Base-by-base conservation (phyloP, 768 basidiomycete species). In the Leucocoprinus leucothites region DNA sequence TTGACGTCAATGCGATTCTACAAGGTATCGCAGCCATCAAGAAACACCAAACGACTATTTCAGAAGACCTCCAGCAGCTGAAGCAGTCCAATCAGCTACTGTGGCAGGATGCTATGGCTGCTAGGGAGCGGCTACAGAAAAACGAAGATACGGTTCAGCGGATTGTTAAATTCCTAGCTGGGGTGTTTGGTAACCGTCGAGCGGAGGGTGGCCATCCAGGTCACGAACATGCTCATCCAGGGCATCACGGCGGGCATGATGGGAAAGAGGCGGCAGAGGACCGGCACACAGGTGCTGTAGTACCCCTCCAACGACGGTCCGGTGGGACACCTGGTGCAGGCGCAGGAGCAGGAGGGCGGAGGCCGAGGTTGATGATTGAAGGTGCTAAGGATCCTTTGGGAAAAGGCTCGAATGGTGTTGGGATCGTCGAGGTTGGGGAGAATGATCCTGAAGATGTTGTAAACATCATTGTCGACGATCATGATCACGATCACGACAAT, bases 61-160 rank as follows among this genome's bases (percentile, higher is more conserved):
- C 91, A 3, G 74, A 86, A 0, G 94, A 99, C 61, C 74, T 98
- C 48, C 90, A 89, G 63, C 89, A 93, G 24, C 74, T 98, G 44
- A 94, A 96, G 71, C 78, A 80, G 54, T 89, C 86, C 2, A 98
- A 98, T 64, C 85, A 94, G 60, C 74, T 86, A 19, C 71, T 98
- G n/a, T 99, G 96, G 96, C 85, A 92, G 66, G 94, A 98, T 65
- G 86, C 93, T 1, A 70, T 93, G 60, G 74, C 82, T 28, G 82
- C 91, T 1, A 77, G 94, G 14, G 84, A 87, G 60, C 81, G 85
- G 54, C 87, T 96, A 64, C 86, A 93, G 67, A 94, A 91, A 65
- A 94, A 98, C 60, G 89, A 97, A 65, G 94, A 98, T 67, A 97
- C 94, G 19, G 94, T 98, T 67, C 94, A 97, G 64, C 77, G 91